phyloP scores from a whole-genome alignment of 805 yeast species.

The Starmerella lactis-condensi region DNA sequence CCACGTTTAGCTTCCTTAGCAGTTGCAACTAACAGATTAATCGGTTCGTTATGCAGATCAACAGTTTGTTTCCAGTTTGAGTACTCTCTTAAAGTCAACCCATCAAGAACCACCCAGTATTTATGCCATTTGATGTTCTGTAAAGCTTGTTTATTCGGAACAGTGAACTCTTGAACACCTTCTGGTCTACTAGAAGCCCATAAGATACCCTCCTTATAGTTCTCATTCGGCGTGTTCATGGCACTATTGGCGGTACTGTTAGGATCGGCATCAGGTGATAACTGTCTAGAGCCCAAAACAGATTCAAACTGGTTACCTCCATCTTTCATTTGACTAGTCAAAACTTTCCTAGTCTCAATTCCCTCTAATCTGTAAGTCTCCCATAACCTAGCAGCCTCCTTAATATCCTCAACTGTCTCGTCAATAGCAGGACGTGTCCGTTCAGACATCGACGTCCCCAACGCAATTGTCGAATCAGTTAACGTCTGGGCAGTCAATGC shows the following conservation, averaged over 20 bases:
- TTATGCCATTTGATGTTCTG: conserved; percentile 51
- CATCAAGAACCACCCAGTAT: conserved; percentile 60
- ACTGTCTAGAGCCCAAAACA: not conserved
- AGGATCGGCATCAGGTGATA: too few species aligned
- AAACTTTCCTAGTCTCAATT: conserved; percentile 22
- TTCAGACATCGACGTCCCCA: conserved; percentile 17
- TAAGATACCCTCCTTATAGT: conserved; percentile 26
- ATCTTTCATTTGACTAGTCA: too few species aligned
- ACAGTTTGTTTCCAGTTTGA: conserved; percentile 64
- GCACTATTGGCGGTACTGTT: not conserved
- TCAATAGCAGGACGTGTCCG: conserved; percentile 21
- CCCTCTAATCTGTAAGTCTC: conserved; percentile 24
- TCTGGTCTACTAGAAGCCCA: conserved; percentile 29
- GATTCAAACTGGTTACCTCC: not conserved
- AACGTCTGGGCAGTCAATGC: conserved; percentile 24
- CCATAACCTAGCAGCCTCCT: conserved; percentile 23
- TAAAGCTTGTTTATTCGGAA: conserved; percentile 9
- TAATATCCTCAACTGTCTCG: conserved; percentile 20
- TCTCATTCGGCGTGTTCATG: not conserved
- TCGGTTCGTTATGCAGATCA: conserved; percentile 43
- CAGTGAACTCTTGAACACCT: conserved; percentile 16
- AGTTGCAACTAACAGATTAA: conserved; percentile 51
- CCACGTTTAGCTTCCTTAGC: conserved; percentile 29
- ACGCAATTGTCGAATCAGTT: conserved; percentile 17
- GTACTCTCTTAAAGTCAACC: conserved; percentile 52